Base-by-base conservation (phyloP, 306 rosid species). In the Cotoneaster glaucophyllus region DNA sequence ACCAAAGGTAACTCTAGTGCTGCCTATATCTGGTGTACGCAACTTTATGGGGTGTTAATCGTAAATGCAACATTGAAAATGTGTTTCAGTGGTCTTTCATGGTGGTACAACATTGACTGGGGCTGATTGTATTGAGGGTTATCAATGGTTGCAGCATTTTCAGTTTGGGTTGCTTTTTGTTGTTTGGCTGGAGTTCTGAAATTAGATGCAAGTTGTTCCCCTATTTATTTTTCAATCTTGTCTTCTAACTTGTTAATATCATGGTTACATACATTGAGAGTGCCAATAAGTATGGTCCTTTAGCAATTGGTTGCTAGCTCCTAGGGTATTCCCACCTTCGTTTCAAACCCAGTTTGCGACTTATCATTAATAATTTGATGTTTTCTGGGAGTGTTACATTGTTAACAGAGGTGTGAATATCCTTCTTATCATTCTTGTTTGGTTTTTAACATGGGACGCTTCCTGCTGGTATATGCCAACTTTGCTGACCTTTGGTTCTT, bases 1-100 rank as follows among this genome's bases (percentile, higher is more conserved):
- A 77, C 86, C 98, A 28, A 57, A 53, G 82, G 86, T 77, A 67
- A 41, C 25, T 83, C 63, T 53, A 18, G 29, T 66, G 39, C 59
- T 65, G 22, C 54, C 53, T 31, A 5, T 54, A 29, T 75, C 65
- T 13, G 31, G 31, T 75, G 52, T 41, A 6, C 22, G 24, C 12
- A 29, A 70, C 22, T 26, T 34, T 17, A 28, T 48, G 19, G 28
- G 76, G 58, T 58, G 25, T 58, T 25, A 15, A n/a, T 44, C 18
- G 4, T 67, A 37, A 19, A 21, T 22, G 17, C 34, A 8, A 61
- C 64, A 15, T 3, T 41, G 12, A 41, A 25, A 69, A 11, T 74
- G 71, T 64, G 6, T 52, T 58, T 80, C 83, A 87, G 92, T 90
- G 45, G n/a, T 32, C 48, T 64, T 9, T 37, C 22, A 6, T 29